phyloP scores from a whole-genome alignment of 2,329 filamentous ascomycete genomes.

The Xylaria multiplex region DNA sequence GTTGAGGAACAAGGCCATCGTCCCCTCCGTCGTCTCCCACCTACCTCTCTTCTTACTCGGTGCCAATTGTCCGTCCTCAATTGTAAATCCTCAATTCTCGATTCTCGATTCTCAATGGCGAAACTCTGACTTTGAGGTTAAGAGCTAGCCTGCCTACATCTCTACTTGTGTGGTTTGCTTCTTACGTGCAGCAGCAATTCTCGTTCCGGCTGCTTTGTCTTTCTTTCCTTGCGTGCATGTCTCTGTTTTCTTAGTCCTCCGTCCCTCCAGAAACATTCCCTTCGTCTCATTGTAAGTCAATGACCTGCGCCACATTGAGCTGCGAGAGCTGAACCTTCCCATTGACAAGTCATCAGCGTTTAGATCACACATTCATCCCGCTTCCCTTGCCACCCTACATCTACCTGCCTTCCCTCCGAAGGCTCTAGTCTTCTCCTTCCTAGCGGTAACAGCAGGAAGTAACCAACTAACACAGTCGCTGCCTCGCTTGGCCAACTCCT shows the following conservation, averaged over 20 bases:
- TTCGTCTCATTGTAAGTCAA: conserved; percentile 50
- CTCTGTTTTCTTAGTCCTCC: conserved; percentile 35
- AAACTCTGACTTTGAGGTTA: conserved; percentile 8
- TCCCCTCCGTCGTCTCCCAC: conserved; percentile 26
- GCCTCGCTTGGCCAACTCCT: conserved; percentile 4
- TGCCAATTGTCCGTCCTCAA: conserved; percentile 17
- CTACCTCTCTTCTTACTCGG: not conserved
- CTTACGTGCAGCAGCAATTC: conserved; percentile 1
- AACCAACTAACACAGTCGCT: conserved; percentile 15
- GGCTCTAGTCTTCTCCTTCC: conserved; percentile 11
- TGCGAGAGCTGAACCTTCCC: conserved; percentile 35
- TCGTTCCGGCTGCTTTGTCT: conserved; percentile 29
- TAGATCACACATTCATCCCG: conserved; percentile 29
- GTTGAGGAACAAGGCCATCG: conserved; percentile 10
- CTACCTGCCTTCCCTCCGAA: not conserved
- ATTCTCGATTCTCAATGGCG: conserved; percentile 21
- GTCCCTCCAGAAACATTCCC: conserved; percentile 31
- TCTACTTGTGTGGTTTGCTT: not conserved
- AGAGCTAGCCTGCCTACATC: conserved; percentile 4
- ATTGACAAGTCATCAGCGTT: conserved; percentile 42
- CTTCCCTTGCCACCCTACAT: conserved; percentile 6
- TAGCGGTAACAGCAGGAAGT: conserved; percentile 18
- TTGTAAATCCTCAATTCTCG: conserved; percentile 12
- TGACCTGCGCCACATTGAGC: conserved; percentile 17
- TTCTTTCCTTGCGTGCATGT: conserved; percentile 12